Percentiles rank a stretch among this genome's conserved stretches.
phyloP scores from a whole-genome alignment of 371 early-diverging fungal species.

The Fennellomyces sp. region DNA sequence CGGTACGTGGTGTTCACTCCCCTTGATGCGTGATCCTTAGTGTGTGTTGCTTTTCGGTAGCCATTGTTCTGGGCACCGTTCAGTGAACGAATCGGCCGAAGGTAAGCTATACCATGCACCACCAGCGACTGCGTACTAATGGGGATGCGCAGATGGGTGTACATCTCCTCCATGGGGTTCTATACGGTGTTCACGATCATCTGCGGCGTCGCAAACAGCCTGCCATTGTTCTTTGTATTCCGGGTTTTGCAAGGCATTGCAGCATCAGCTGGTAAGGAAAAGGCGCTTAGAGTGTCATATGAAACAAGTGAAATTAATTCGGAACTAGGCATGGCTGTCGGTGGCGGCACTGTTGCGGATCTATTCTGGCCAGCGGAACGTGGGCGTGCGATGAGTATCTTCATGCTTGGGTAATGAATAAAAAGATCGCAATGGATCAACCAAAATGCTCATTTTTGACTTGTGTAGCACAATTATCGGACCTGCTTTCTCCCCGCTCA shows the following conservation, averaged over 20 bases:
- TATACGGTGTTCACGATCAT: conserved; percentile 36
- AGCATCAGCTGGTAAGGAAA: conserved; percentile 28
- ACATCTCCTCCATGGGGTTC: conserved; percentile 18
- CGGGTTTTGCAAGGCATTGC: conserved; percentile 42
- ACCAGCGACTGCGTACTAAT: no score
- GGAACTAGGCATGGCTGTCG: conserved; percentile 26
- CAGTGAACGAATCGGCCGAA: conserved; percentile 36
- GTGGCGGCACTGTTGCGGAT: conserved; percentile 46
- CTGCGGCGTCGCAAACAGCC: conserved; percentile 31
- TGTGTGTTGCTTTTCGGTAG: conserved; percentile 12
- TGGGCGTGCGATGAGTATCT: conserved; percentile 43
- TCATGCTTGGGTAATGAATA: conserved; percentile 33
- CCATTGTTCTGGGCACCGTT: conserved; percentile 43
- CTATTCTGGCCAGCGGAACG: conserved; percentile 38
- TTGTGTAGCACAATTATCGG: conserved; percentile 48
- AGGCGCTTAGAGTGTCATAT: neutral
- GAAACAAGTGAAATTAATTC: neutral
- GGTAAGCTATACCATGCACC: conserved; percentile 11
- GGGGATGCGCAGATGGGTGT: conserved; percentile 43
- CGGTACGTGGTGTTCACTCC: conserved; percentile 16
- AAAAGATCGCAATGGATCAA: neutral
- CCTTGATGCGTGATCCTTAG: neutral
- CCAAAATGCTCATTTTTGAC: neutral
- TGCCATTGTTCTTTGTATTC: conserved; percentile 38
- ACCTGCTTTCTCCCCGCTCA: conserved; percentile 55